A percentile compares a stretch with the other conserved stretches of the same genome.
These are phyloP conservation scores for Tranzscheliella williamsii DNA, from an alignment of 1,284 basidiomycete species.

Conservation along the genomic window DNA sequence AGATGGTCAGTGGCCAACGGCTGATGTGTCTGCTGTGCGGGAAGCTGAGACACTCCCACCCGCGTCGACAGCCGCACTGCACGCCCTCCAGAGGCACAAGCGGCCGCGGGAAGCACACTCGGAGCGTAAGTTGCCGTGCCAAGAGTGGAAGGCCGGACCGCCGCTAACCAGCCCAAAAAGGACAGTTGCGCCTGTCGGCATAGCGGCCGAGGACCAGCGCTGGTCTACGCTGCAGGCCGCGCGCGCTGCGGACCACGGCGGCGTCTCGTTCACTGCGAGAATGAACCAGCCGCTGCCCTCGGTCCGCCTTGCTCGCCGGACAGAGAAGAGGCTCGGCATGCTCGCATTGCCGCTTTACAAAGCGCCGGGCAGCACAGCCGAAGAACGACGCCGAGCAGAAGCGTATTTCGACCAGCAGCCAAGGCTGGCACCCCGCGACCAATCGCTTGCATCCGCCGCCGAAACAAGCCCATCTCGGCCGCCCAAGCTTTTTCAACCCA, in stretches of 20 bases:
- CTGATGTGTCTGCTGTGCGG: too few relatives aligned
- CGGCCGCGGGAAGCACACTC: too few relatives aligned
- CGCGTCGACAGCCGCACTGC: too few relatives aligned
- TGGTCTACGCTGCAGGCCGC: slow-evolving; percentile 31
- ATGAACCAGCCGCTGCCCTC: slow-evolving; percentile 13
- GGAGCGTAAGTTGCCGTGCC: background rate
- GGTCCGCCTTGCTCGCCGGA: slow-evolving; percentile 11
- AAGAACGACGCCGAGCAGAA: slow-evolving; percentile 18
- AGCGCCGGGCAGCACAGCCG: slow-evolving; percentile 14
- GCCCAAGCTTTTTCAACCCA: background rate
- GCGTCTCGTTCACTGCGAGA: slow-evolving; percentile 11
- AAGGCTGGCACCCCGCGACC: background rate
- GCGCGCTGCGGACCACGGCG: slow-evolving; percentile 8
- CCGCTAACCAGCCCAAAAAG: too few relatives aligned
- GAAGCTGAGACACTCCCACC: too few relatives aligned
- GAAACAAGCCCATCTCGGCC: background rate
- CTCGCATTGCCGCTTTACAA: slow-evolving; percentile 24
- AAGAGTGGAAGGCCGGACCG: background rate
- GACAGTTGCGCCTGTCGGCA: too few relatives aligned
- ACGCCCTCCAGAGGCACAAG: background rate
- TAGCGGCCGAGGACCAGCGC: too few relatives aligned
- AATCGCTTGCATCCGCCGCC: background rate
- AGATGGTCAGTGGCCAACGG: too few relatives aligned
- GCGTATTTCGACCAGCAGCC: background rate
- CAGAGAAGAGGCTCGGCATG: slow-evolving; percentile 1